Base-by-base conservation (phyloP, 352 stramenopile genomes). In the Phytophthora idaei region DNA sequence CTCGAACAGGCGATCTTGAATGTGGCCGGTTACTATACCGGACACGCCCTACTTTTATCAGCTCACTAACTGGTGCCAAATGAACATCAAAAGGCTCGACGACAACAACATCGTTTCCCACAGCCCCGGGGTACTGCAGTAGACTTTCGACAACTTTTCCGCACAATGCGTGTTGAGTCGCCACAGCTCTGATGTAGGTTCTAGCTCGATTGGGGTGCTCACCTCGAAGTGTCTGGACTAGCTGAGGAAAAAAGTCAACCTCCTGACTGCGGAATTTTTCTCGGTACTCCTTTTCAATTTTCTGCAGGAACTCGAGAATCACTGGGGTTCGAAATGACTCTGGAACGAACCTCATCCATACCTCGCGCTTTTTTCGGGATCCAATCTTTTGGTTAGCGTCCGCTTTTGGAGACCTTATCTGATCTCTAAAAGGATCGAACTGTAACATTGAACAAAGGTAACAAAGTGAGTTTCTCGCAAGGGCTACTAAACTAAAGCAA, bases 181-280 rank as follows among this genome's bases (percentile, higher is more conserved):
- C 82, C 4, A 89, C 61, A 2, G 75, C 76, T 59, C 75, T 75
- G 57, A 89, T 77, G 64, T 88, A 90, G 11, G 69, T 88, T 64
- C 80, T 71, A 2, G 82, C 62, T 61, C 72, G 76, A 42, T 89
- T 82, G 4, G 81, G 82, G 28, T 87, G 73, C 46, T 90, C 80
- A 8, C 77, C 77, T 11, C 82, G 76, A 4, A 90, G 44, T 4
- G 80, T 85, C 52, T 90, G 78, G 0, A 90, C 70, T 3, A 90
- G 57, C 37, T 90, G 82, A 34, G 80, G 82, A 29, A 87, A 85
- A n/a, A 89, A 73, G 12, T 90, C 81, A 31, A 69, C 71, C 70
- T 90, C 80, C 71, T 89, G 82, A 14, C 74, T 63, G 1, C 80
- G 78, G 55, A 89, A 90, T 12, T 47, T 53, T 7, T 49, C 44